Evolutionary conservation across 345 rosid species (phyloP).

Genomic region (Bruguiera gymnorhiza): DNA sequence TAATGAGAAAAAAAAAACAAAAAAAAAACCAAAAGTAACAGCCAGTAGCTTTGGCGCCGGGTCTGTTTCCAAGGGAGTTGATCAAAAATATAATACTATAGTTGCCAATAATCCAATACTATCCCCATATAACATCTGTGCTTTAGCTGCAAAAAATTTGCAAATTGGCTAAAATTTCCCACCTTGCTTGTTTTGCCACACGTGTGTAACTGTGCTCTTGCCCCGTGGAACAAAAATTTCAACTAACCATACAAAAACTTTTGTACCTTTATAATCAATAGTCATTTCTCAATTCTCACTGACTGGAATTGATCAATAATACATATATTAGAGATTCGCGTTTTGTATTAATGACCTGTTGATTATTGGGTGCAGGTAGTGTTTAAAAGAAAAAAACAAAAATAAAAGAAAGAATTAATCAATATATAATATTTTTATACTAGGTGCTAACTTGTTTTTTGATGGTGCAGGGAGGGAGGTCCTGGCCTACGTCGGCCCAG

Average conservation of each 20-base stretch:
- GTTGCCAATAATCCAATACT: neutral
- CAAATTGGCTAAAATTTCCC: neutral
- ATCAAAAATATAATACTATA: neutral
- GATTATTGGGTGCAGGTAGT: too few relatives aligned
- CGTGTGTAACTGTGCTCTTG: neutral
- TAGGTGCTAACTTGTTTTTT: neutral
- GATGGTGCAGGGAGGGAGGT: conserved; percentile 60
- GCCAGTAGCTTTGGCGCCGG: neutral
- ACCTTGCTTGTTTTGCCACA: neutral
- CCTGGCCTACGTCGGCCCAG: conserved; percentile 58
- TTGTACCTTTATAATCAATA: neutral
- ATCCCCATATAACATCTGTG: neutral
- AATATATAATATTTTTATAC: too few relatives aligned
- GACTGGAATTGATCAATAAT: too few relatives aligned
- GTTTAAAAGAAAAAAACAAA: neutral
- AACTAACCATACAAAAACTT: neutral
- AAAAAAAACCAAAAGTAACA: too few relatives aligned
- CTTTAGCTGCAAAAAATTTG: neutral
- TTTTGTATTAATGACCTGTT: too few relatives aligned
- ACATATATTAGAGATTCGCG: too few relatives aligned
- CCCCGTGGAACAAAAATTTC: neutral
- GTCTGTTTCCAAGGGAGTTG: neutral
- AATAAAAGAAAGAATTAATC: neutral
- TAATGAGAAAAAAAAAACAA: too few relatives aligned
- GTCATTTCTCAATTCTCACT: too few relatives aligned